phyloP scores from a whole-genome alignment of 176 grass and related monocot genomes.

The Microstegium vimineum region DNA sequence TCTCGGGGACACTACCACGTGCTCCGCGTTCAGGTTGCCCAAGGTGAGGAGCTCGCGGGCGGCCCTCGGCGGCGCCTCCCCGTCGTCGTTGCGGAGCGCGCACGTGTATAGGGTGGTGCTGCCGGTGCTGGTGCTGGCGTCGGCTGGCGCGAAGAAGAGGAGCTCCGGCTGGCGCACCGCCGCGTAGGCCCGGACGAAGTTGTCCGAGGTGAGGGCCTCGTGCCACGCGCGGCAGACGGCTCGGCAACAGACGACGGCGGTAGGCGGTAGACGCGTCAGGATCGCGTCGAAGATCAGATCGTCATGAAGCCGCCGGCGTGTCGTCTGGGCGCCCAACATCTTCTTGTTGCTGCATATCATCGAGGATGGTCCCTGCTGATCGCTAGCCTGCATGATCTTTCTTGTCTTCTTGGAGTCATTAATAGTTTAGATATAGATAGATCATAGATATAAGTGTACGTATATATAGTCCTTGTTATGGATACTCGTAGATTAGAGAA shows the following conservation, averaged over 20 bases:
- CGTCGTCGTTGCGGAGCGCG: too few relatives aligned
- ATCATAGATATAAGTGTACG: too few relatives aligned
- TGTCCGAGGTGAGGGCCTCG: background rate
- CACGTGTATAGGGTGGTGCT: background rate
- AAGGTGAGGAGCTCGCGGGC: background rate
- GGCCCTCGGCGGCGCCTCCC: background rate
- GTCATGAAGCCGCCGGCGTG: background rate
- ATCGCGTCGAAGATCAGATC: too few relatives aligned
- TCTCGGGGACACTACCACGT: background rate
- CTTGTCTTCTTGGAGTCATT: too few relatives aligned
- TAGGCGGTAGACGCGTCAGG: too few relatives aligned
- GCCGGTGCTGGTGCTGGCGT: background rate
- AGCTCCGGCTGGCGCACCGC: background rate
- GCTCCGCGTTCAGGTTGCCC: background rate
- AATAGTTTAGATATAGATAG: too few relatives aligned
- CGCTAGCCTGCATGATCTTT: too few relatives aligned
- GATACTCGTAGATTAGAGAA: too few relatives aligned
- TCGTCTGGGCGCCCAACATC: background rate
- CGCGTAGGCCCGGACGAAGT: background rate
- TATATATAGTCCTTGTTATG: too few relatives aligned
- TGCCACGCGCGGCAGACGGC: background rate
- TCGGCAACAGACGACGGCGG: background rate
- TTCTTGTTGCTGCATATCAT: background rate
- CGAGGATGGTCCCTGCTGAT: too few relatives aligned
- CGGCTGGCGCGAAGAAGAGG: background rate